Conservation (phyloP, 2,329 filamentous ascomycete species). For the Penicillium digitatum region DNA sequence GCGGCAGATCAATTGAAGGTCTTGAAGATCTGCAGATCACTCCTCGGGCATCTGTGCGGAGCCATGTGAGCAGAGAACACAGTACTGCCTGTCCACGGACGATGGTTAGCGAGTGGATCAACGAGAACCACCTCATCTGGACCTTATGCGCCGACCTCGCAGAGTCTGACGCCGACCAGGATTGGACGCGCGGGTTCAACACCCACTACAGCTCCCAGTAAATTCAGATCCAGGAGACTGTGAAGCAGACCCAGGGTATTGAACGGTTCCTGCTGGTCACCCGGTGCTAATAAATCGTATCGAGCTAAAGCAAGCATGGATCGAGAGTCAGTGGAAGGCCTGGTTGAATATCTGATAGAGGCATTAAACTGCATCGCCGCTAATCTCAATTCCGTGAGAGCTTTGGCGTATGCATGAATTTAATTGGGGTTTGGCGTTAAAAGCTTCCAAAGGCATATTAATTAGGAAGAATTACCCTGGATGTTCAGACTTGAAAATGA, state of each 20-base stretch:
- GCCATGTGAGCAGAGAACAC: background rate
- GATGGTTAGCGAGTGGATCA: background rate
- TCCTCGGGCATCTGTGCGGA: background rate
- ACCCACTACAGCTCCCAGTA: background rate
- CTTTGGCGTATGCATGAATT: too few species aligned
- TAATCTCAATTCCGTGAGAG: too few species aligned
- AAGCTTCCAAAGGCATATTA: too few species aligned
- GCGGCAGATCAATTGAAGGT: background rate
- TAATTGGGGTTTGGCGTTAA: too few species aligned
- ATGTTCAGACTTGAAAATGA: too few species aligned
- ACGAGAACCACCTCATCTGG: background rate
- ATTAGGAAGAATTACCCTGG: too few species aligned
- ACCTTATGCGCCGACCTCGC: background rate
- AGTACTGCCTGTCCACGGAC: background rate
- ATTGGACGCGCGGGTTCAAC: background rate
- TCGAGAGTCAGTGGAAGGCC: background rate
- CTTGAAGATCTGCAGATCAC: background rate
- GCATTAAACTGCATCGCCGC: too few species aligned
- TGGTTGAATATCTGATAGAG: too few species aligned
- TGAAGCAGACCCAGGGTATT: background rate
- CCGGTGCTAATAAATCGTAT: too few species aligned
- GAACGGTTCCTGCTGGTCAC: background rate
- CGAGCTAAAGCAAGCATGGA: background rate
- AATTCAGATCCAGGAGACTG: background rate
- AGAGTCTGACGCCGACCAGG: background rate